Conservation (phyloP, 352 stramenopile genomes). For the Globisporangium nagaii region DNA sequence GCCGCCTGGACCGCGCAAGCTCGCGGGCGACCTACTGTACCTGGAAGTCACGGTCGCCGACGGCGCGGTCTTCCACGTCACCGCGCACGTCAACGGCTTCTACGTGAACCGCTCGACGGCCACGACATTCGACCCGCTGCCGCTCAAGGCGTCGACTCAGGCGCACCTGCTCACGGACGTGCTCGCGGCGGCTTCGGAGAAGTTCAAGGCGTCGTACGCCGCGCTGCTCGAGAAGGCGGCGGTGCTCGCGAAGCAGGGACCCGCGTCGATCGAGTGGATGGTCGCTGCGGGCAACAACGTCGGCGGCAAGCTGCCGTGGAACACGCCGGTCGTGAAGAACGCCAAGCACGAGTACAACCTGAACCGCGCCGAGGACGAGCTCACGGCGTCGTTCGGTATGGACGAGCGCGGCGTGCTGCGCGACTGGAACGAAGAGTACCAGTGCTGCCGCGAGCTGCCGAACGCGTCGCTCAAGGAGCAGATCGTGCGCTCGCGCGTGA, state of each 20-base stretch:
- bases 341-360: slow-evolving; percentile 70
- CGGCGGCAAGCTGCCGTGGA: slow-evolving; percentile 76
- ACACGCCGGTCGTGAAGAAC: slow-evolving; percentile 33
- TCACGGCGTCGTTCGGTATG: slow-evolving; percentile 88
- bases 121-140: slow-evolving; percentile 76
- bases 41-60: slow-evolving; percentile 84
- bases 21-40: slow-evolving; percentile 93
- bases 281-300: slow-evolving; percentile 71
- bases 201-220: slow-evolving; percentile 70
- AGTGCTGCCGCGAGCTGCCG: slow-evolving; percentile 86
- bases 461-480: slow-evolving; percentile 80
- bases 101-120: slow-evolving; percentile 89
- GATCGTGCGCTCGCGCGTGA: slow-evolving; percentile 89
- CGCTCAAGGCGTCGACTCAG: slow-evolving; percentile 30
- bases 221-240: slow-evolving; percentile 79
- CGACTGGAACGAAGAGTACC: slow-evolving; percentile 98
- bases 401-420: slow-evolving; percentile 89
- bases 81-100: slow-evolving; percentile 89
- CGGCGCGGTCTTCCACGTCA: slow-evolving; percentile 76
- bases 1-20: slow-evolving; percentile 86
- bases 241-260: slow-evolving; percentile 62
- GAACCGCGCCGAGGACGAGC: slow-evolving; percentile 87
- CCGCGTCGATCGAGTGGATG: slow-evolving; percentile 85
- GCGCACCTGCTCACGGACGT: slow-evolving; percentile 82
- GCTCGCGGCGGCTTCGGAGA: slow-evolving; percentile 55